Percentiles rank a stretch among this genome's conserved stretches.
Evolutionary conservation across 2,329 filamentous ascomycete genomes (phyloP).

Genomic region (Ciborinia camelliae): DNA sequence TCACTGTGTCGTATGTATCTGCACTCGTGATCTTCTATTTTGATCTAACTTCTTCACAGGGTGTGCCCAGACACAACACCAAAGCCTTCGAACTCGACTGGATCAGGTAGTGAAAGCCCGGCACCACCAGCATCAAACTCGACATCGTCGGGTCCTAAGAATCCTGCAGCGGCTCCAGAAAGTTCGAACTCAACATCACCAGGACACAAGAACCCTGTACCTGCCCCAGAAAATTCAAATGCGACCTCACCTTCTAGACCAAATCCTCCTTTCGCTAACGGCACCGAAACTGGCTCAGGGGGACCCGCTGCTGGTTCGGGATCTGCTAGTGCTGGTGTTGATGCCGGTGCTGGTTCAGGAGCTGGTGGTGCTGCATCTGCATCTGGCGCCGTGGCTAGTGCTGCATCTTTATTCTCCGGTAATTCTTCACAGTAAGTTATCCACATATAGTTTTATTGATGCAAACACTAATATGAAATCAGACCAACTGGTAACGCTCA

Average conservation of each 20-base stretch:
- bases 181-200: neutral
- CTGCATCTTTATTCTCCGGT: slow-evolving; percentile 7
- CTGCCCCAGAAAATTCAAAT: slow-evolving; percentile 1
- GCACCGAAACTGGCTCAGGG: neutral
- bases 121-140: neutral
- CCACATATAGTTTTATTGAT: neutral
- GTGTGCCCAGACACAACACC: neutral
- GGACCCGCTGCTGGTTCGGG: neutral
- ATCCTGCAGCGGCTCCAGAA: neutral
- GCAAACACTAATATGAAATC: neutral
- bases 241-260: slow-evolving; percentile 1
- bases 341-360: neutral
- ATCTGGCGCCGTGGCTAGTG: slow-evolving; percentile 12
- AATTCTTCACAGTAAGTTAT: slow-evolving; percentile 9
- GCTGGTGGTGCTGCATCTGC: slow-evolving; percentile 2
- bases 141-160: neutral
- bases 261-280: slow-evolving; percentile 13
- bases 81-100: slow-evolving; percentile 2
- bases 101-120: neutral
- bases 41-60: slow-evolving; percentile 6
- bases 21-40: neutral
- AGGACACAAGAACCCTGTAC: neutral
- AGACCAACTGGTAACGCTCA: slow-evolving; percentile 14
- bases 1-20: slow-evolving; percentile 13
- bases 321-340: neutral